A percentile compares a stretch with the other conserved stretches of the same genome.
These are phyloP conservation scores for Nicotiana benthamiana DNA, from an alignment of 257 asterid species.

Conservation along the genomic window DNA sequence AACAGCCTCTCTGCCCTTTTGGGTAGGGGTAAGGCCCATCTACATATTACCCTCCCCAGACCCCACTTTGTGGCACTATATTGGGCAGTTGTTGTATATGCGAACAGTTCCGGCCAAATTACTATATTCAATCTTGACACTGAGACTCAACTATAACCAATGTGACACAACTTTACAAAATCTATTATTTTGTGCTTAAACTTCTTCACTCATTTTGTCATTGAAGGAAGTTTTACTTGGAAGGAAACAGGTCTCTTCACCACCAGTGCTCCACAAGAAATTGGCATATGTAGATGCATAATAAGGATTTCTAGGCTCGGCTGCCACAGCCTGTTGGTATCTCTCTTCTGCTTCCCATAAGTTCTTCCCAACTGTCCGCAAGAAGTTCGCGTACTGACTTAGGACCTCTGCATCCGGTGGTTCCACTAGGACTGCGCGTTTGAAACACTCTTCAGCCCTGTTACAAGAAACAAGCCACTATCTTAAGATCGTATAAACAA, in stretches of 20 bases:
- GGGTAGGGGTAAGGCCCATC: too few relatives aligned
- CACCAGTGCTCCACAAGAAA: slow-evolving; percentile 92
- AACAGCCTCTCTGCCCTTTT: too few relatives aligned
- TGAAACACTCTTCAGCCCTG: slow-evolving; percentile 92
- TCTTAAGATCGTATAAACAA: neutral
- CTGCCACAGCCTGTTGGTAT: slow-evolving; percentile 50
- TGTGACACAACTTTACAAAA: too few relatives aligned
- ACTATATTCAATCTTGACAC: too few relatives aligned
- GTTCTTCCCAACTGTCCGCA: slow-evolving; percentile 65
- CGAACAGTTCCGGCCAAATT: too few relatives aligned
- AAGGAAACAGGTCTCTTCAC: slow-evolving; percentile 77
- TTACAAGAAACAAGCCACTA: neutral
- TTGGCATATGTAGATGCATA: slow-evolving; percentile 52
- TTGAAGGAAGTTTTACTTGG: slow-evolving; percentile 15
- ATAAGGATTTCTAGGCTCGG: slow-evolving; percentile 46
- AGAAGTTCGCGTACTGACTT: slow-evolving; percentile 57
- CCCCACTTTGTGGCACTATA: too few relatives aligned
- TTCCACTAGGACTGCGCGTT: slow-evolving; percentile 46
- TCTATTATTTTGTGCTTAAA: neutral
- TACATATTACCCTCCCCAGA: too few relatives aligned
- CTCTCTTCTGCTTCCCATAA: slow-evolving; percentile 62
- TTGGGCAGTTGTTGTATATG: too few relatives aligned
- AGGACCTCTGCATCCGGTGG: slow-evolving; percentile 65
- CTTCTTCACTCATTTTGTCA: slow-evolving; percentile 4
- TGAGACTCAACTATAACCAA: too few relatives aligned